Evolutionary conservation across 441 rosid genomes (phyloP).

Genomic region (Croton laevigatus): DNA sequence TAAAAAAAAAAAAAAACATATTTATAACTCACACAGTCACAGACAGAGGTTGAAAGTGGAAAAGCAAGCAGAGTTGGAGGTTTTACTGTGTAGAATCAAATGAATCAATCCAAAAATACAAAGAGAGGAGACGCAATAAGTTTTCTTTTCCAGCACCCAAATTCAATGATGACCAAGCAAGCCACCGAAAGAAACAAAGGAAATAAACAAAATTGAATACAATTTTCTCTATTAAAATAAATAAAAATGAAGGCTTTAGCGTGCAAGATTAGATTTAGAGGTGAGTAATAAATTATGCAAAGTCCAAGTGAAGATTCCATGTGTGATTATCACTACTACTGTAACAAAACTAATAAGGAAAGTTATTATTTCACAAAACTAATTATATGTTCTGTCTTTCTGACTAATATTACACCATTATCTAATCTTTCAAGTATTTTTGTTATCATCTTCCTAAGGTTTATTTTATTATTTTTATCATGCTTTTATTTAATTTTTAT

Average conservation of each 20-base stretch:
- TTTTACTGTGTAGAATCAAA: too few species aligned
- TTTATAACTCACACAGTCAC: background rate
- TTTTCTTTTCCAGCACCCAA: slow-evolving; percentile 12
- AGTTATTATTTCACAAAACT: too few species aligned
- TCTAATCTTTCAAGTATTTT: too few species aligned
- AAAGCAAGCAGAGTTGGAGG: background rate
- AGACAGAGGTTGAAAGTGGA: background rate
- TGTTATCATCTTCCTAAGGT: too few species aligned
- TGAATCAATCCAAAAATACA: background rate
- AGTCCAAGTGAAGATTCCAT: slow-evolving; percentile 25
- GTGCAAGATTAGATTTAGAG: slow-evolving; percentile 24
- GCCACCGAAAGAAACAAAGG: background rate
- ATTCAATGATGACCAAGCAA: slow-evolving; percentile 11
- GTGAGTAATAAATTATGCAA: slow-evolving; percentile 6
- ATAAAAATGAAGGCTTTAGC: slow-evolving; percentile 11
- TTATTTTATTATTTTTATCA: too few species aligned
- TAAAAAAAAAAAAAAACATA: background rate
- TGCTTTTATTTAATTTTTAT: too few species aligned
- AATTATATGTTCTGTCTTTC: too few species aligned
- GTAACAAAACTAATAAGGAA: background rate
- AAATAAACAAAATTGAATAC: too few species aligned
- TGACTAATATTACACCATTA: too few species aligned
- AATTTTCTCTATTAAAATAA: too few species aligned
- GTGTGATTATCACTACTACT: background rate
- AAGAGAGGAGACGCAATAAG: background rate